Evolutionary conservation across 2,329 filamentous ascomycete species (phyloP).

Genomic region (Talaromyces sp.): DNA sequence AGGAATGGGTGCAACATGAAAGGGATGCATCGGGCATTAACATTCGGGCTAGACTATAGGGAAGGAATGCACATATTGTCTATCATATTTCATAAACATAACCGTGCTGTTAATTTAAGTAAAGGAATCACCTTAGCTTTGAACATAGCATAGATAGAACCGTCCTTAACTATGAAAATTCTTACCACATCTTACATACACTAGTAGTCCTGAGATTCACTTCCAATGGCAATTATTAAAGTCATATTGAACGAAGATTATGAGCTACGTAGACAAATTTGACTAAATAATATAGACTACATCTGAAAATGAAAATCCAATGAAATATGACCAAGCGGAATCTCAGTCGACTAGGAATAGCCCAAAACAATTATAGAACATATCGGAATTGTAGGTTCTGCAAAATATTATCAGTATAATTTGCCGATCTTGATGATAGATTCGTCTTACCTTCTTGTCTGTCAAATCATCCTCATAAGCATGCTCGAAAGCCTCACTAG

Average conservation of each 20-base stretch:
- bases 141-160: neutral
- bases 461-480: conserved; percentile 12
- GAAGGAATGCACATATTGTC: neutral
- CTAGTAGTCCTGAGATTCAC: neutral
- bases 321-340: neutral
- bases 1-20: neutral
- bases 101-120: too few species aligned
- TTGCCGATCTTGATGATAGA: neutral
- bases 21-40: neutral
- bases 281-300: neutral
- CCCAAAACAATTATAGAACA: neutral
- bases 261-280: neutral
- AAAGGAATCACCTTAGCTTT: too few species aligned
- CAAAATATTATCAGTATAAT: neutral
- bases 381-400: neutral
- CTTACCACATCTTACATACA: too few species aligned
- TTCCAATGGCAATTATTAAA: neutral
- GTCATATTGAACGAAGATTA: neutral
- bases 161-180: neutral
- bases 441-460: conserved; percentile 3
- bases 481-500: conserved; percentile 3
- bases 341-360: neutral
- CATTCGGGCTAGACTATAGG: neutral
- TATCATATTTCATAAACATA: too few species aligned
- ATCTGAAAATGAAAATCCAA: neutral